These are phyloP conservation scores for Chlamydomonas sp. DNA, from an alignment of 139 green algal genomes.

Conservation along the genomic window DNA sequence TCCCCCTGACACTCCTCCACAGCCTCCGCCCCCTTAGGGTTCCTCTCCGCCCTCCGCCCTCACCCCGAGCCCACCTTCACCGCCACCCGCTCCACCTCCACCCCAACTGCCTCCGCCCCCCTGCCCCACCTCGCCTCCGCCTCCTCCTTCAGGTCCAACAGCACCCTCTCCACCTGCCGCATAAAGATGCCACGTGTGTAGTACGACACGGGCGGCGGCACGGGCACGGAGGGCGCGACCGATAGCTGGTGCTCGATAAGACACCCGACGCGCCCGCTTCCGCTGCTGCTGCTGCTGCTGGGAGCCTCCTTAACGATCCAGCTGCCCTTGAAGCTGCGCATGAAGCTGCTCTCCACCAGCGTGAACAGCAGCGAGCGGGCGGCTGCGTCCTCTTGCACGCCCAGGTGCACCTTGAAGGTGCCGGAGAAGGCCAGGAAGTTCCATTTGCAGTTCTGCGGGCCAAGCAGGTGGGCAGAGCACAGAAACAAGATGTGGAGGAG, in stretches of 20 bases:
- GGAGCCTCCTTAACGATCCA: constrained; percentile 48
- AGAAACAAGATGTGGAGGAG: background rate
- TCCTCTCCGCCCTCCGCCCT: too few relatives aligned
- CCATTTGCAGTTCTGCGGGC: constrained; percentile 61
- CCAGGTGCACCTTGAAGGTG: constrained; percentile 60
- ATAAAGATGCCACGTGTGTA: constrained; percentile 63
- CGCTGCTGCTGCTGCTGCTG: background rate
- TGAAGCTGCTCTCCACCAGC: constrained; percentile 63
- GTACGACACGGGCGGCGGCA: constrained; percentile 48
- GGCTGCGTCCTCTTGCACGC: constrained; percentile 45
- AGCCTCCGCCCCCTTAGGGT: too few relatives aligned
- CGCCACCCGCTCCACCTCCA: too few relatives aligned
- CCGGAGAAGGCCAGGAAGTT: constrained; percentile 65
- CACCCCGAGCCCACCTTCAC: too few relatives aligned
- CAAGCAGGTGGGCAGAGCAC: background rate
- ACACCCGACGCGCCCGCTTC: constrained; percentile 26
- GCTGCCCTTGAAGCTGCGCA: constrained; percentile 63
- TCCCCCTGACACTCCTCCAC: too few relatives aligned
- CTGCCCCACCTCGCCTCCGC: background rate
- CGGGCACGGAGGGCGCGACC: constrained; percentile 58
- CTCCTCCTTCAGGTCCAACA: constrained; percentile 23
- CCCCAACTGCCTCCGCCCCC: too few relatives aligned
- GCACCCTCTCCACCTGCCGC: constrained; percentile 38
- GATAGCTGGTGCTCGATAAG: constrained; percentile 64
- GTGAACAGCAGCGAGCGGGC: constrained; percentile 54